phyloP scores from a whole-genome alignment of 805 yeast species.

The Starmerella tilneyi region DNA sequence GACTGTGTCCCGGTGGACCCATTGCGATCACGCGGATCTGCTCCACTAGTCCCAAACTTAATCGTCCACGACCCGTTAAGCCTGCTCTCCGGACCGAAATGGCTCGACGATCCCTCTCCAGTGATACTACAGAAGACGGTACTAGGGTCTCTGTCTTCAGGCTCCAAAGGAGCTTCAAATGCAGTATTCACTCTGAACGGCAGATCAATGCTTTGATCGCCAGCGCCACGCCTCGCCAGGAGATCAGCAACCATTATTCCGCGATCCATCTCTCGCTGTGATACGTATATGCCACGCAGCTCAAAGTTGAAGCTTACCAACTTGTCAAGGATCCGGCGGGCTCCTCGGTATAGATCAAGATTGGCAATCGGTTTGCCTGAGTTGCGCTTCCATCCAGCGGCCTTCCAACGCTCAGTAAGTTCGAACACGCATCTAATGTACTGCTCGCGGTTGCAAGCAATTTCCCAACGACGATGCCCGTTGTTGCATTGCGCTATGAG shows the following conservation, averaged over 20 bases:
- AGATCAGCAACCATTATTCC: conserved; percentile 5
- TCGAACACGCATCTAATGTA: conserved; percentile 2
- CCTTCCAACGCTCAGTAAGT: conserved; percentile 4
- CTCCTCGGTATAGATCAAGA: conserved; percentile 2
- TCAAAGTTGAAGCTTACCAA: neutral
- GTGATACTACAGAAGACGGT: neutral
- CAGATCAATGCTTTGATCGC: neutral
- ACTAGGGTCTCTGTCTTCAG: conserved; percentile 4
- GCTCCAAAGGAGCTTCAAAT: conserved; percentile 1
- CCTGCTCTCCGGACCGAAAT: neutral
- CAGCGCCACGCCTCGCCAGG: conserved; percentile 5
- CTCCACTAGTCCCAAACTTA: neutral
- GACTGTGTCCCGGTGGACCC: conserved; percentile 4
- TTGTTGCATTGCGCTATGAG: neutral
- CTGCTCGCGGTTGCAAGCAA: conserved; percentile 7
- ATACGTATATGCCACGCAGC: neutral
- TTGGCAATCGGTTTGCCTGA: conserved; percentile 5
- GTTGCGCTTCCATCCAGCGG: conserved; percentile 6
- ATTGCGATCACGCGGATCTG: neutral
- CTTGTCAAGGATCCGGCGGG: conserved; percentile 1
- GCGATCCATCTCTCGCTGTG: conserved; percentile 3
- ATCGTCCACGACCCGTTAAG: conserved; percentile 3
- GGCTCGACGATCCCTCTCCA: neutral
- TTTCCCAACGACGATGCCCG: conserved; percentile 6
- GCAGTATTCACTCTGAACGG: neutral